Base-by-base conservation (phyloP, 169 alveolate genomes). In the Cryptosporidium ubiquitum region DNA sequence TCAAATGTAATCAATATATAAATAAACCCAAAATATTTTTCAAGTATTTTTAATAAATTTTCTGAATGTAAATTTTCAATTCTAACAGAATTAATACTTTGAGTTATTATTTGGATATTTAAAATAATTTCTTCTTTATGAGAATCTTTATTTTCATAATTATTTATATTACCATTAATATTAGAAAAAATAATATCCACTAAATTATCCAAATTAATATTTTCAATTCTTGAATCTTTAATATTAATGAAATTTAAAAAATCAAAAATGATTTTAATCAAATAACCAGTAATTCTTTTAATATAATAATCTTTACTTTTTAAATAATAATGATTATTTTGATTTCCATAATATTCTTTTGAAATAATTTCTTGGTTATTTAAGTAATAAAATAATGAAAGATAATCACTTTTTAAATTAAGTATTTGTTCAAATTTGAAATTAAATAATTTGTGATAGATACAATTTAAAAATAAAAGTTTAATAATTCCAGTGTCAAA, bases 401-500 rank as follows among this genome's bases (percentile, higher is more conserved):
- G 55, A 26, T 79, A 37, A 44, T 85, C 92, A 47, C 79, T 89
- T 16, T 74, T 58, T 12, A 84, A 47, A 20, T 44, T 31, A 84
- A 66, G 73, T 1, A 68, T n/a, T 18, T 85, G 40, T 12, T 84
- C 29, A 9, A 85, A 26, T 57, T 69, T 71, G 35, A 75, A 51
- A 33, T 68, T 40, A 3, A 66, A 31, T 9, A 92, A 12, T 55
- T 64, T 79, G 7, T 79, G 57, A 64, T 84, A 92, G 51, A 69
- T 75, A 70, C 70, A 85, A 55, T 92, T 92, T 37, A 92, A 61
- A 37, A 92, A 84, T 66, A 91, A 61, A 52, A 84, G 69, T 10
- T 69, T 35, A 42, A 74, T 92, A 16, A 86, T 70, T 71, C 75
- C 79, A 42, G 60, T 84, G 37, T 92, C 92, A 71, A 52, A 85